phyloP scores from a whole-genome alignment of 1,139 yeast species.

The Taphrina communis region DNA sequence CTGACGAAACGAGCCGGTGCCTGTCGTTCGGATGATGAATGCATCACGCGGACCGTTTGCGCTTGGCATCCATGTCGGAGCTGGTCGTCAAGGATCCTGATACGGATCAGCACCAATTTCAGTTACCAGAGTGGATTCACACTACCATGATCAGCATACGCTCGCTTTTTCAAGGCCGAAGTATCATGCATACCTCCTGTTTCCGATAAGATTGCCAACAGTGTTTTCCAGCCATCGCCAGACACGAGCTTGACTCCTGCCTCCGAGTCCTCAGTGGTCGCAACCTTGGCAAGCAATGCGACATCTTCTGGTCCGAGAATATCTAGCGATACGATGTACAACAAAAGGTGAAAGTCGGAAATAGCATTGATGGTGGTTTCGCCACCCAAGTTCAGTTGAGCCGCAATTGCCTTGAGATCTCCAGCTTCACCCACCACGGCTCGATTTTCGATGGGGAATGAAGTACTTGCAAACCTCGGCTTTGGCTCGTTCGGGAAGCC shows the following conservation, averaged over 20 bases:
- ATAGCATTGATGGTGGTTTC: constrained; percentile 54
- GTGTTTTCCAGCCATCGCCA: constrained; percentile 77
- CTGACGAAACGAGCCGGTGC: too few relatives aligned
- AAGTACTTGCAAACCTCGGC: constrained; percentile 41
- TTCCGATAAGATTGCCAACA: constrained; percentile 59
- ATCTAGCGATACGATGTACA: constrained; percentile 55
- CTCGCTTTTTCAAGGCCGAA: neutral
- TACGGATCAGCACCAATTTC: neutral
- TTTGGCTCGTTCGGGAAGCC: constrained; percentile 68
- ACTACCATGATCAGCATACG: constrained; percentile 29
- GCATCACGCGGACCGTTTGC: neutral
- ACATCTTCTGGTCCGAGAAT: constrained; percentile 38
- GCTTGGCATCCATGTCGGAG: neutral
- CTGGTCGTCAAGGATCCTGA: neutral
- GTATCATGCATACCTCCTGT: constrained; percentile 19
- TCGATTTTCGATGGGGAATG: constrained; percentile 49
- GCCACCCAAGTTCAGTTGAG: constrained; percentile 56
- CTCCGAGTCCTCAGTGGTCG: constrained; percentile 53
- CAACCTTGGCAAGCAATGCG: constrained; percentile 47
- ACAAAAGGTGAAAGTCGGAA: constrained; percentile 75
- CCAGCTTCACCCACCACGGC: constrained; percentile 67
- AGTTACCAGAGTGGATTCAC: neutral
- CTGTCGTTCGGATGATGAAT: too few relatives aligned
- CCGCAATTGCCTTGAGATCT: constrained; percentile 61
- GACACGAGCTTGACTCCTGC: constrained; percentile 65